phyloP scores from a whole-genome alignment of 257 asterid species.

The Schizonepeta tenuifolia region DNA sequence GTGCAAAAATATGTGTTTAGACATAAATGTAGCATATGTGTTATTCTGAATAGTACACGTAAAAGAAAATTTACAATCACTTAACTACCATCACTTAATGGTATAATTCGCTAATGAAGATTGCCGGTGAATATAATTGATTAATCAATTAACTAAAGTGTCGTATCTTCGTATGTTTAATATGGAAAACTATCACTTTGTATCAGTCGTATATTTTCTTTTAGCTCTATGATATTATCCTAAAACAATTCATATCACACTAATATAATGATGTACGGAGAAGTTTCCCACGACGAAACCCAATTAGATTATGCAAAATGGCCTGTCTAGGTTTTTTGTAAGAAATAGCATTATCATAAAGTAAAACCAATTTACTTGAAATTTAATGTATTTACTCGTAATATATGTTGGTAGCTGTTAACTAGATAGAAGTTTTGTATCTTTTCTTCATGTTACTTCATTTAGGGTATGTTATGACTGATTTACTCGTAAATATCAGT shows the following conservation, averaged over 20 bases:
- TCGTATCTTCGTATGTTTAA: neutral
- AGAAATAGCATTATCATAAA: neutral
- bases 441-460: neutral
- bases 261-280: neutral
- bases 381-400: constrained; percentile 1
- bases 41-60: neutral
- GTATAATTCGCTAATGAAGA: neutral
- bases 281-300: neutral
- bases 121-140: constrained; percentile 4
- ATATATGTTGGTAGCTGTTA: neutral
- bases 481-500: neutral
- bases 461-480: neutral
- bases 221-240: constrained; percentile 2
- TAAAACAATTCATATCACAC: neutral
- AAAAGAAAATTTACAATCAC: neutral
- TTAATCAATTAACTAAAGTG: constrained; percentile 1
- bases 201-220: neutral
- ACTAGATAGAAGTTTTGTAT: neutral
- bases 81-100: neutral
- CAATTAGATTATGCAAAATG: neutral
- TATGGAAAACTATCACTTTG: neutral
- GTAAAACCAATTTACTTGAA: neutral
- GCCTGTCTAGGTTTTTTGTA: neutral
- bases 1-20: constrained; percentile 4
- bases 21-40: constrained; percentile 14